Conservation (phyloP, 2,329 filamentous ascomycete species). For the Helotiales sp. region DNA sequence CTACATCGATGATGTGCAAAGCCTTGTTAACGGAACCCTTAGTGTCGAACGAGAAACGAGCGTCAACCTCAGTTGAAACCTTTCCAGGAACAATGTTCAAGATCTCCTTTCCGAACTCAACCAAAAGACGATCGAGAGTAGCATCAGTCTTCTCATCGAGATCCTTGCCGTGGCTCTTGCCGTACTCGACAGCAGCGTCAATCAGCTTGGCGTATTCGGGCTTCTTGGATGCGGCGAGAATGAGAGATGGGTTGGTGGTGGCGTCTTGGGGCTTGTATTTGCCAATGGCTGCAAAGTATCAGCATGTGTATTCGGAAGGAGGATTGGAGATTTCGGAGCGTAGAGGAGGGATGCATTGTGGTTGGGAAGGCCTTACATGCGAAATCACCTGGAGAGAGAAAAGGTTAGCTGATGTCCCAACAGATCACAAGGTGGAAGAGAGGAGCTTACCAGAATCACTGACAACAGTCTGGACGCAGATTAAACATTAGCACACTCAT, state of each 20-base stretch:
- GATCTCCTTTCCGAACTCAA: constrained; percentile 98
- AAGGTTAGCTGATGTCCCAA: constrained; percentile 31
- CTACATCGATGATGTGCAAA: constrained; percentile 92
- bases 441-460: constrained; percentile 83
- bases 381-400: constrained; percentile 68
- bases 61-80: constrained; percentile 98
- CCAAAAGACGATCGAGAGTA: constrained; percentile 90
- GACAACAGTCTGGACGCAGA: constrained; percentile 75
- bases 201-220: constrained; percentile 92
- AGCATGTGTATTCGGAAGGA: constrained; percentile 23
- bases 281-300: constrained; percentile 72
- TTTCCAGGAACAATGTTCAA: constrained; percentile 96
- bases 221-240: constrained; percentile 98
- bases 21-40: constrained; percentile 93
- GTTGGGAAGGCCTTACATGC: constrained; percentile 60
- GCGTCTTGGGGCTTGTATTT: constrained; percentile 99
- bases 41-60: constrained; percentile 93
- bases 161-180: constrained; percentile 73
- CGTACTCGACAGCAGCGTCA: constrained; percentile 81
- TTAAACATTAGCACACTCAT: constrained; percentile 27
- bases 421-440: constrained; percentile 2
- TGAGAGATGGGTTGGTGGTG: constrained; percentile 98
- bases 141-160: constrained; percentile 85
- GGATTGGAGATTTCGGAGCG: constrained; percentile 1
- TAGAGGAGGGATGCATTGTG: not conserved